Evolutionary conservation across 2,329 filamentous ascomycete species (phyloP).

Genomic region (Arachnomyces sp.): DNA sequence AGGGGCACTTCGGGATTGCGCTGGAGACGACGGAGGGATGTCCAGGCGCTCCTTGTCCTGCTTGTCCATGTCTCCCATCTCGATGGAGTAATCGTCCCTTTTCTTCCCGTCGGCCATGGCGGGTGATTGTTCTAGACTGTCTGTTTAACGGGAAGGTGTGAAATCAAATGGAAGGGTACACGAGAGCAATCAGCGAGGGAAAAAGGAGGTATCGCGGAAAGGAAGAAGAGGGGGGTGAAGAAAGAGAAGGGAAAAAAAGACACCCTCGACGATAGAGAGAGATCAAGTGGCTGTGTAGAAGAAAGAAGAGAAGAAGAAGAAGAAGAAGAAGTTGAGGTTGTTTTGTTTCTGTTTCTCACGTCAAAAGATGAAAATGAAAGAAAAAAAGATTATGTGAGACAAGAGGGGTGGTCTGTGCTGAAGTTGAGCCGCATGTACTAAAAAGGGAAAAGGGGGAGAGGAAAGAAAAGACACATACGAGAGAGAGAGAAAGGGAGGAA

Average conservation of each 20-base stretch:
- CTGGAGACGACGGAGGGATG: slow-evolving; percentile 29
- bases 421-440: neutral
- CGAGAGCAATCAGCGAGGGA: neutral
- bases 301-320: slow-evolving; percentile 2
- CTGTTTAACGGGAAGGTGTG: no score
- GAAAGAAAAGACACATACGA: neutral
- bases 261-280: neutral
- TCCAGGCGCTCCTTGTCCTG: slow-evolving; percentile 42
- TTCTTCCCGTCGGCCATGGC: slow-evolving; percentile 85
- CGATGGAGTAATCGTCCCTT: slow-evolving; percentile 64
- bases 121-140: slow-evolving; percentile 6
- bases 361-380: neutral
- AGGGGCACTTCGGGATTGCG: slow-evolving; percentile 24
- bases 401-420: neutral
- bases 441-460: neutral
- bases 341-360: neutral
- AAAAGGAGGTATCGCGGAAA: neutral
- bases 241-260: slow-evolving; percentile 4
- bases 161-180: neutral
- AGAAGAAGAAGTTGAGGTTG: slow-evolving; percentile 1
- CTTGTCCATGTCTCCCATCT: slow-evolving; percentile 63
- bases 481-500: neutral
- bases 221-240: neutral
- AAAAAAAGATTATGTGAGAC: neutral
- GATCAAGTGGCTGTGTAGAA: neutral